Base-by-base conservation (phyloP, 306 rosid genomes). In the Mimosa bimucronata region DNA sequence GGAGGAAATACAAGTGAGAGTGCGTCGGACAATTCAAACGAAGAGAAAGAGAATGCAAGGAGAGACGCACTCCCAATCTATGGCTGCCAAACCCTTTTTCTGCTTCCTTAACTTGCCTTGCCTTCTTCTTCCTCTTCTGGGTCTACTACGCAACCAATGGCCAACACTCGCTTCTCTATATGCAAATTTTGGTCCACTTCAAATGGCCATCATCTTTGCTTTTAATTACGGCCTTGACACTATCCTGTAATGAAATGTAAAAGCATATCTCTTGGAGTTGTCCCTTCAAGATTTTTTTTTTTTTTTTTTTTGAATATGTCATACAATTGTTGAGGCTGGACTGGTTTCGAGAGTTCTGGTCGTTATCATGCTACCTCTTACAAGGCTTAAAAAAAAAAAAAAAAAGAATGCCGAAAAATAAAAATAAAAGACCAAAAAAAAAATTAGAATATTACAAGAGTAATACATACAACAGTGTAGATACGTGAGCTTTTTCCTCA, bases 81-180 rank as follows among this genome's bases (percentile, higher is more conserved):
- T 70, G 86, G 83, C 84, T 65, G 83, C 78, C 80, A 70, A 77
- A 61, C 67, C 79, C 71, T 61, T 57, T 25, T 34, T 34, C 5
- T 34, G 3, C 5, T 34, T 34, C 5, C 5, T 34, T 34, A 2
- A 6, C 38, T 34, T 34, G n/a, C 5, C 5, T 34, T 34, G 38
- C 38, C 25, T 9, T 26, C 26, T 11, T 14, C 57, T 62, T 2
- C 57, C 12, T 34, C 53, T 58, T 40, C 76, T 26, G 15, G 18
- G 14, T 34, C 5, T 3, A 2, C 18, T 16, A 2, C 34, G 65
- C 31, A 14, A 18, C 66, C 85, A 42, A 40, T 9, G 57, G 30
- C 34, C 69, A 52, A 34, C 21, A 40, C 77, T 71, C 61, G 85
- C 67, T 23, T 60, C 18, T 15, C 15, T 66, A 67, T 67, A 38